Evolutionary conservation across 257 asterid species (phyloP), one percentile per base, ranked within the genome.

Genomic region (Linaria vulgaris): DNA sequence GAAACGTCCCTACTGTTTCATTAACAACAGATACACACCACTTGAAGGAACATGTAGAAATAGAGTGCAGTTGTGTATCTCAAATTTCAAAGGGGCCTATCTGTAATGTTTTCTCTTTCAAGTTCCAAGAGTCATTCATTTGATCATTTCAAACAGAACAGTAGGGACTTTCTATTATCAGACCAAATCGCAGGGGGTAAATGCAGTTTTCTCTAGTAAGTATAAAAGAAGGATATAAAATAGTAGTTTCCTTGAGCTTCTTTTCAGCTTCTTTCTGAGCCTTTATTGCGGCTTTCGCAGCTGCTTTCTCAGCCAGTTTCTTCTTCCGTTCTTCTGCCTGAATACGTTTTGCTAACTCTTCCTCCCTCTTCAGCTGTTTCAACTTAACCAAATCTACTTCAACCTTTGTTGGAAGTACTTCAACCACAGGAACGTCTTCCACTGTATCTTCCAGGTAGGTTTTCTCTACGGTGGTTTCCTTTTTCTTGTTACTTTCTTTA

Each of bases 211-310:
- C n/a, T n/a, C n/a, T n/a, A 30, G 37, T 30, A 30, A 6, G 3
- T 6, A 2, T 2, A 30, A 30, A 30, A 30, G 6, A 2, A 34
- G 21, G 41, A 11, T 34, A 4, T 34, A 34, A 34, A 34, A 34
- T 6, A 45, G 44, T 66, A 56, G 68, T 73, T 82, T 52, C 99
- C 94, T 90, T 94, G 67, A 79, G 87, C 76, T 94, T 92, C 88
- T 90, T 90, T 76, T 90, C 96, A 14, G 97, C 99, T 78, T 94
- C 99, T 72, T 84, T 88, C 85, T 85, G 86, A 22, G 90, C 85
- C 48, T 74, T 86, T 30, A 79, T 56, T 23, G 88, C 88, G 3
- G 96, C 96, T 84, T 91, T 91, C 10, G 82, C 86, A 13, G 94
- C 95, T 5, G 91, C 95, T 82, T 88, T 88, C 70, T 88, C 98